Base-by-base conservation (phyloP, 345 rosid genomes). In the Eucalyptus microcorys region DNA sequence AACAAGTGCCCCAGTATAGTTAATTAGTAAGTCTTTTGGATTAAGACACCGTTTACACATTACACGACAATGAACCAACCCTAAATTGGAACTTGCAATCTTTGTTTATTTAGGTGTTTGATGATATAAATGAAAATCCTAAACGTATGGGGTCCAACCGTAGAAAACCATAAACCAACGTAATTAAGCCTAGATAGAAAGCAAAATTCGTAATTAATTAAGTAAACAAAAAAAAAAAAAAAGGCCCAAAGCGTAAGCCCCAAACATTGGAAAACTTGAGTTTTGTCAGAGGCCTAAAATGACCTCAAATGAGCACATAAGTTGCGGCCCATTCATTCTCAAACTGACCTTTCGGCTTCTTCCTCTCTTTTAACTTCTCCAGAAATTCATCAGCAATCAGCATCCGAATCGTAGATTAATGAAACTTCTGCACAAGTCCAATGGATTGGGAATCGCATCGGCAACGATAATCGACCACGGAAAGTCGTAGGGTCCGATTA, bases 311-410 rank as follows among this genome's bases (percentile, higher is more conserved):
- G 84, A 21, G 27, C 84, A 76, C 84, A n/a, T 0, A 1, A 14
- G 3, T n/a, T n/a, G 76, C 37, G 76, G 37, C 76, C 76, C 76
- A n/a, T 64, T 40, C 13, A 40, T 40, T 21, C 84, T 40, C 84
- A 40, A 68, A 9, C 43, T 8, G 42, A 17, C 80, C 80, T 34
- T 68, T 15, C 40, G 3, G 1, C 79, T 66, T 66, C 79, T 16
- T 34, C 42, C 42, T 34, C 10, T 4, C 43, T 0, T 3, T 16
- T 0, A 15, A 2, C 45, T 71, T 40, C 11, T 40, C 7, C 15
- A 10, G 15, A 40, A 76, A 37, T 21, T 76, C 27, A 76, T 40
- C 83, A 3, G 47, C 45, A 40, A 24, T 76, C 27, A 59, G 15
- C 83, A 21, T 37, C 83, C 47, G 83, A 21, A 76, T 76, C 47